Conservation (phyloP, 805 yeast genomes). For the Barnettozyma siamensis region DNA sequence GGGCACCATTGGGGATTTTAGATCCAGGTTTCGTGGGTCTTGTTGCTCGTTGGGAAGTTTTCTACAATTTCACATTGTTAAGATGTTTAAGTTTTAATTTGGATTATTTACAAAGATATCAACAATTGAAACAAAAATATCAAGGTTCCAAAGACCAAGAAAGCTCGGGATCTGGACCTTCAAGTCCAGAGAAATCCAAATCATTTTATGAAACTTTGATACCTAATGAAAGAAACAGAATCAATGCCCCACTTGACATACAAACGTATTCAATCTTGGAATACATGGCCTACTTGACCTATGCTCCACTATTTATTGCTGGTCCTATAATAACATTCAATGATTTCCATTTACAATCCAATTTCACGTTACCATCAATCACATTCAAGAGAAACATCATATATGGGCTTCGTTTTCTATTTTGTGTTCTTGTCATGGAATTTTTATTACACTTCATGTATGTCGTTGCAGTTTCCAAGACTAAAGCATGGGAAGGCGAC, state of each 20-base stretch:
- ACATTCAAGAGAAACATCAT: slow-evolving; percentile 43
- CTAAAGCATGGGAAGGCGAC: slow-evolving; percentile 84
- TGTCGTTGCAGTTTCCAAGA: slow-evolving; percentile 88
- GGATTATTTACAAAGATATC: slow-evolving; percentile 54
- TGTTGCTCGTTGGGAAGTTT: slow-evolving; percentile 91
- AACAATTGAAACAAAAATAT: slow-evolving; percentile 14
- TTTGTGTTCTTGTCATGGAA: slow-evolving; percentile 87
- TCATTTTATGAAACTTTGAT: slow-evolving; percentile 13
- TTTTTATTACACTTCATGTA: slow-evolving; percentile 79
- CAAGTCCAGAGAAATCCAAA: slow-evolving; percentile 14
- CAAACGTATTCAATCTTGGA: slow-evolving; percentile 57
- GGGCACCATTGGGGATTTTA: slow-evolving; percentile 39
- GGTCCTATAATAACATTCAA: slow-evolving; percentile 94
- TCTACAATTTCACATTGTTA: slow-evolving; percentile 82
- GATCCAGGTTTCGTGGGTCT: slow-evolving; percentile 68
- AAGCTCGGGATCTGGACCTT: slow-evolving; percentile 17
- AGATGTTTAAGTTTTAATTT: slow-evolving; percentile 78
- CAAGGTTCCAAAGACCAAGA: slow-evolving; percentile 18
- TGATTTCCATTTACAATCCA: slow-evolving; percentile 76
- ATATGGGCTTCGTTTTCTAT: slow-evolving; percentile 62
- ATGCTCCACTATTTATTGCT: slow-evolving; percentile 88
- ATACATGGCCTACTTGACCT: slow-evolving; percentile 70
- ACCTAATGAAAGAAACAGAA: slow-evolving; percentile 57
- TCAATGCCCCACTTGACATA: slow-evolving; percentile 55
- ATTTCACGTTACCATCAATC: slow-evolving; percentile 54